A percentile compares a stretch with the other conserved stretches of the same genome.
Conservation (phyloP, 495 filamentous ascomycete genomes). For the Tricharina praecox region DNA sequence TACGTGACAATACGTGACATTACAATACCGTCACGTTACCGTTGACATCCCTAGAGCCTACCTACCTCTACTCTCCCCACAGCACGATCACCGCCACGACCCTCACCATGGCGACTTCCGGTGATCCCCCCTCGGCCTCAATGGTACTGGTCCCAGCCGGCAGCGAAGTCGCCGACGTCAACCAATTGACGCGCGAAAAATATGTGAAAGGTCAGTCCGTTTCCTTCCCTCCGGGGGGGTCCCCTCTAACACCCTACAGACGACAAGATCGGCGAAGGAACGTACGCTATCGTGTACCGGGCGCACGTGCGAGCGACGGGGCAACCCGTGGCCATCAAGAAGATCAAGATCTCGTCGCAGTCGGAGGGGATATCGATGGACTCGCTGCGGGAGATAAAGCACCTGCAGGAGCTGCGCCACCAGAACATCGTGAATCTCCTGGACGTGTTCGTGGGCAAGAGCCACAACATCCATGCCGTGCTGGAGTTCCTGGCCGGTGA, state of each 20-base stretch:
- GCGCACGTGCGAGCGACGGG: conserved; percentile 53
- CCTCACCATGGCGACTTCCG: conserved; percentile 1
- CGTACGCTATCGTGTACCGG: conserved; percentile 87
- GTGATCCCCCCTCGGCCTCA: background rate
- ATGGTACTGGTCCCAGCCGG: background rate
- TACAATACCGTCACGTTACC: too few species aligned
- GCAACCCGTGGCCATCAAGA: conserved; percentile 84
- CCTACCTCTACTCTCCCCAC: too few species aligned
- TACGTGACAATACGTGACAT: too few species aligned
- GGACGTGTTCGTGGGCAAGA: conserved; percentile 81
- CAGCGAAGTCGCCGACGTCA: conserved; percentile 40
- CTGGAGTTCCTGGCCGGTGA: conserved; percentile 90
- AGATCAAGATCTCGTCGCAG: conserved; percentile 61
- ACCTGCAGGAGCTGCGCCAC: conserved; percentile 85
- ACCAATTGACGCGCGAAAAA: conserved; percentile 68
- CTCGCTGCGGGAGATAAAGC: conserved; percentile 85
- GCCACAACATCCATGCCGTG: conserved; percentile 84
- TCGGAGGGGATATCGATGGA: conserved; percentile 82
- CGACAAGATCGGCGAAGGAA: conserved; percentile 86
- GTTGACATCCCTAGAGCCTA: too few species aligned
- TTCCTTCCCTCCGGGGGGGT: background rate
- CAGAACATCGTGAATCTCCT: conserved; percentile 86
- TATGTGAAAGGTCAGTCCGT: conserved; percentile 60
- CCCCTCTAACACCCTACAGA: conserved; percentile 31
- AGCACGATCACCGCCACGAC: too few species aligned